Percentiles rank a stretch among this genome's conserved stretches.
These are phyloP conservation scores for Keithomyces neogunnii DNA, from an alignment of 2,329 filamentous ascomycete species.

Conservation along the genomic window DNA sequence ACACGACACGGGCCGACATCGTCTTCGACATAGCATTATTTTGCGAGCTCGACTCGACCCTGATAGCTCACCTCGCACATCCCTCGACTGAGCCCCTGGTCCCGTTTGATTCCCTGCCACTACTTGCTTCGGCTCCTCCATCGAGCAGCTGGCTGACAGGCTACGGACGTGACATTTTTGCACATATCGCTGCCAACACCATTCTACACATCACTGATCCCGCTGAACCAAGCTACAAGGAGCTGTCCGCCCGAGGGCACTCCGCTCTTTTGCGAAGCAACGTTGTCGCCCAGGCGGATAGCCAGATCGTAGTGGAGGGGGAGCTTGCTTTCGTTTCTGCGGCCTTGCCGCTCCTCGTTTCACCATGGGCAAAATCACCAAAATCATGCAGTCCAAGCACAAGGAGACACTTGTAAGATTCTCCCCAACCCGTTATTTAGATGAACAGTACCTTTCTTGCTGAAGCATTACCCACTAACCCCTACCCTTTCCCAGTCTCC, in stretches of 20 bases:
- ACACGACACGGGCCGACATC: not conserved
- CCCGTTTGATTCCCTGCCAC: not conserved
- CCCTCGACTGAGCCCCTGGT: not conserved
- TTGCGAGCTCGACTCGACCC: not conserved
- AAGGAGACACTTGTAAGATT: conserved; percentile 54
- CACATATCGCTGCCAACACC: not conserved
- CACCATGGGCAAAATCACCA: conserved; percentile 62
- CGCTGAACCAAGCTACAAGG: conserved; percentile 9
- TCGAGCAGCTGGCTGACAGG: not conserved
- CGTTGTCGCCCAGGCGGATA: conserved; percentile 32
- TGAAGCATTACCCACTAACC: not conserved
- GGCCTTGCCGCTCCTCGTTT: conserved; percentile 49
- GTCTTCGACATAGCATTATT: not conserved
- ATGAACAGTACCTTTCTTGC: not conserved
- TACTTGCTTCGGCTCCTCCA: not conserved
- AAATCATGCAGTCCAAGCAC: conserved; percentile 59
- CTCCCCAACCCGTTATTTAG: too few species aligned
- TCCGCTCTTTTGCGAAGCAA: conserved; percentile 20
- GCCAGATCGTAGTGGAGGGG: conserved; percentile 48
- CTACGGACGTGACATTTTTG: not conserved
- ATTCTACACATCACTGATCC: not conserved
- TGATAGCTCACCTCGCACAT: not conserved
- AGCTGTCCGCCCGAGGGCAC: conserved; percentile 24
- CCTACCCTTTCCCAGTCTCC: conserved; percentile 55
- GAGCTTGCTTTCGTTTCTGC: conserved; percentile 38